Conservation (phyloP, 768 basidiomycete genomes). For the Termitomyces sp. region DNA sequence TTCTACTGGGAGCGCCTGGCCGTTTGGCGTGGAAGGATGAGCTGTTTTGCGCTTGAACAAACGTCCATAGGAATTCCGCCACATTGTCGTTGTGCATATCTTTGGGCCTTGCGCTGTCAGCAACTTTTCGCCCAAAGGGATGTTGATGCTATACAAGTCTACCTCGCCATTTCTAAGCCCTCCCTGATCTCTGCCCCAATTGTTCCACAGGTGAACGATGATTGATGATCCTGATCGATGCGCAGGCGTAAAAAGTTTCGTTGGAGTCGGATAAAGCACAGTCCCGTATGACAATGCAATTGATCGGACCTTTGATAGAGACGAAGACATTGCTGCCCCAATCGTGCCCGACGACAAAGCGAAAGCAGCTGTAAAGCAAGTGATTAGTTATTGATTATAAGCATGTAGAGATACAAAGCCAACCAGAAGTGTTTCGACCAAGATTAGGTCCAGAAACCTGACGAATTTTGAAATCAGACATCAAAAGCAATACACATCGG, state of each 20-base stretch:
- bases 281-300: constrained; percentile 90
- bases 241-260: constrained; percentile 59
- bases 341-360: constrained; percentile 89
- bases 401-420: constrained; percentile 15
- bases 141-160: constrained; percentile 83
- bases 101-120: constrained; percentile 55
- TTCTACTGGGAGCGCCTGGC: constrained; percentile 30
- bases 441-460: constrained; percentile 85
- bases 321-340: constrained; percentile 83
- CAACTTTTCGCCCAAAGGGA: constrained; percentile 72
- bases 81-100: constrained; percentile 77
- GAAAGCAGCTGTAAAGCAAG: constrained; percentile 59
- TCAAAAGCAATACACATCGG: neutral
- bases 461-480: neutral
- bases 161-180: constrained; percentile 60
- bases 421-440: constrained; percentile 80
- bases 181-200: constrained; percentile 73
- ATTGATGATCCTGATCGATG: constrained; percentile 64
- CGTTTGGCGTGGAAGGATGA: constrained; percentile 7
- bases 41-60: constrained; percentile 59
- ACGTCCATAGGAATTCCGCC: constrained; percentile 80
- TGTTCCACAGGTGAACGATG: constrained; percentile 68
- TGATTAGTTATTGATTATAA: constrained; percentile 5
- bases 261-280: constrained; percentile 64
- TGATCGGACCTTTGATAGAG: constrained; percentile 63